Evolutionary conservation across 176 grass and related monocot species (phyloP).

Genomic region (Coix lacrymajobi): DNA sequence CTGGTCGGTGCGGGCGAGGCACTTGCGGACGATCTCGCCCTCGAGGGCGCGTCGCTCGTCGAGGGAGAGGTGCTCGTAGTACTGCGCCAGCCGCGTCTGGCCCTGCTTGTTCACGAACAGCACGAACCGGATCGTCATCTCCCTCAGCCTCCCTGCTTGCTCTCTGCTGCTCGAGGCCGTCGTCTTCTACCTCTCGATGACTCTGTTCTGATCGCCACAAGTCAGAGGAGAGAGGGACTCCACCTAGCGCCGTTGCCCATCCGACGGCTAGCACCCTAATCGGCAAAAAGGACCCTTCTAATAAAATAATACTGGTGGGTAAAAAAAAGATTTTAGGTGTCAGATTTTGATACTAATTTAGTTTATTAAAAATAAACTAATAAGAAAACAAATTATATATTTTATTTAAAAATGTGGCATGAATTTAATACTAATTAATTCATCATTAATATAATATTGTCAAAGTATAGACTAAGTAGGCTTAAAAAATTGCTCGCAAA

Average conservation of each 20-base stretch:
- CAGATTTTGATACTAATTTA: no score
- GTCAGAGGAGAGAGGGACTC: neutral
- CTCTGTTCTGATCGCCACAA: neutral
- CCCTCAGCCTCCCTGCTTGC: neutral
- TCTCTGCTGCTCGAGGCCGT: neutral
- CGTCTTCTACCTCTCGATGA: neutral
- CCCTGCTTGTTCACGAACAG: slow-evolving; percentile 99
- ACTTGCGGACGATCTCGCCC: slow-evolving; percentile 99
- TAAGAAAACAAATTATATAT: no score
- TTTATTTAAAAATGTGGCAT: no score
- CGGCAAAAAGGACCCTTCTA: neutral
- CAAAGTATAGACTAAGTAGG: no score
- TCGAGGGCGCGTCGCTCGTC: slow-evolving; percentile 95
- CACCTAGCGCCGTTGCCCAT: neutral
- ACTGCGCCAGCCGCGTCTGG: slow-evolving; percentile 93
- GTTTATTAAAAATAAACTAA: no score
- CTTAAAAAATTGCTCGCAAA: no score
- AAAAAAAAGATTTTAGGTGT: no score
- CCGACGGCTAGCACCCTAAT: neutral
- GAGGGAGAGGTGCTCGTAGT: slow-evolving; percentile 97
- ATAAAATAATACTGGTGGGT: no score
- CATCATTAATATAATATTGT: no score
- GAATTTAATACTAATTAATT: no score
- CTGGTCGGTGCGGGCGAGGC: slow-evolving; percentile 95
- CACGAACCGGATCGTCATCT: slow-evolving; percentile 94